Base-by-base conservation (phyloP, 176 grass and related monocot species). In the Triticum timopheevii region DNA sequence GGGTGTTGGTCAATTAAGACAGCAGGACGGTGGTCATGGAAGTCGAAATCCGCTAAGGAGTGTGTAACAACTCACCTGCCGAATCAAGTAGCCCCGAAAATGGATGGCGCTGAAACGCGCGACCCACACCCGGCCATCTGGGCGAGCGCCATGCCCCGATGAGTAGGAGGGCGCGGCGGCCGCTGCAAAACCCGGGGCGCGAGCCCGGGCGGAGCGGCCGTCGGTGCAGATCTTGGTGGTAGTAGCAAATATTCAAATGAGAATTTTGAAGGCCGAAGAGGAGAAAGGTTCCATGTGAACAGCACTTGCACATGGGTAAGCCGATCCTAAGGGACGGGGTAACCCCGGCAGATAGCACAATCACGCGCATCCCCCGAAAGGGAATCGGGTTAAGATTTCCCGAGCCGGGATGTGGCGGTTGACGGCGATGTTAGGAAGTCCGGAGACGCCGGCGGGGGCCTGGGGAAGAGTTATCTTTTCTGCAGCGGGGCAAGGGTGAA, bases 401-500 rank as follows among this genome's bases (percentile, higher is more conserved):
- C 81, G 86, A 89, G 90, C 86, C 69, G 82, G 90, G 90, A 92
- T 42, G 77, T 86, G 86, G 83, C 56, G 83, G 90, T 84, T 78
- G 90, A 92, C 79, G 87, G 65, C 79, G 77, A 92, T 79, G 73
- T 89, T 83, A 89, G 83, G 87, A 89, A 92, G 82, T 92, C 87
- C 65, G 87, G 69, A 93, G 86, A 92, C 82, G 71, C 52, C 86
- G 86, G 79, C 83, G 86, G 90, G 86, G 90, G 86, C 90, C 77
- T 81, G 49, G 78, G 69, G 86, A 92, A 92, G 84, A 86, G 83
- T 90, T 86, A 90, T 90, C 88, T 90, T 88, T 93, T 93, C 88
- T 88, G 73, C 92, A n/a, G n/a, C n/a, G n/a, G n/a, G n/a, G n/a
- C n/a, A 93, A 88, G 83, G 89, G 89, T 91, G 91, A 93, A 93